Evolutionary conservation across 306 rosid species (phyloP), one percentile per base, ranked within the genome.

Genomic region (Geum urbanum): DNA sequence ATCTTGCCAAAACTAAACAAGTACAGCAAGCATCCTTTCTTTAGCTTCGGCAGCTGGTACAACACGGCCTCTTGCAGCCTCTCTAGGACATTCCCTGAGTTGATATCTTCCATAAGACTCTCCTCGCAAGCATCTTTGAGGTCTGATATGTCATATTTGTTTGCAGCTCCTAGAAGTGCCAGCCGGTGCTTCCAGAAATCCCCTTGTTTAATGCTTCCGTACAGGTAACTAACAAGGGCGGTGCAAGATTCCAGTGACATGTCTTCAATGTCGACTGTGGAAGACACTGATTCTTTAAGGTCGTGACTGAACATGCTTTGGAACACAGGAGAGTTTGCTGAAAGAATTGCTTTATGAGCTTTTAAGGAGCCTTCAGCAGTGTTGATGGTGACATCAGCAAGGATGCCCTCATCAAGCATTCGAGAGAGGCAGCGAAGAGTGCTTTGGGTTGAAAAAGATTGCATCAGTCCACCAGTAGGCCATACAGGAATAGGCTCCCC

Each of bases 301-400:
- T 92, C 50, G 75, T 88, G 95, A 79, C 56, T 90, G 78, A 88
- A 89, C 96, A 92, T 89, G 83, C 96, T 86, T 53, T 79, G 84
- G 74, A 92, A 89, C 78, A 92, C 96, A 0, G 92, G 88, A 63
- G 98, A 92, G 81, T 95, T 89, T 20, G 96, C 89, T 0, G 98
- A 88, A 55, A 89, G 57, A 77, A 92, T 48, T 56, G 98, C 96
- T 82, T 83, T 92, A 83, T 92, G 98, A 74, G 96, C 92, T 77
- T 71, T 82, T 78, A 89, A 71, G 15, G 84, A 72, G 40, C 98
- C 98, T 32, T 88, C 87, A 0, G 84, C 72, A 2, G 86, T 85
- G 74, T 74, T 73, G 57, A 92, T 83, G 74, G 89, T 89, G 50
- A 89, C 88, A 79, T 92, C 96, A 32, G 91, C 83, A 70, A 75